A percentile compares a stretch with the other conserved stretches of the same genome.
These are phyloP conservation scores for Eucalyptus polyanthemos DNA, from an alignment of 345 rosid species.

Conservation along the genomic window DNA sequence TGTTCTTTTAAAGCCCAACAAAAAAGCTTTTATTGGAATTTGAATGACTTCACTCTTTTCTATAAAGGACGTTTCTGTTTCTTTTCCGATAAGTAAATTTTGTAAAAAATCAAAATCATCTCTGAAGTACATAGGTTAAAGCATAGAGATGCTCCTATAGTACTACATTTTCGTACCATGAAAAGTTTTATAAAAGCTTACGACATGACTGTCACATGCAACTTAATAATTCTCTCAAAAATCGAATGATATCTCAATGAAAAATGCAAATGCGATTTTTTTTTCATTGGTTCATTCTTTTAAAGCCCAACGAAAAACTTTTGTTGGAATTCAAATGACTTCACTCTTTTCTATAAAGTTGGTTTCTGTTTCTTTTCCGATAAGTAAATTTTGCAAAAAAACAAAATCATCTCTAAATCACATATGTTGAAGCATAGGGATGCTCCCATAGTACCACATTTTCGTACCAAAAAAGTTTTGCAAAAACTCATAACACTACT, in stretches of 20 bases:
- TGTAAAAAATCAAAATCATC: background rate
- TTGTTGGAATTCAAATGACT: background rate
- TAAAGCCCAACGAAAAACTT: background rate
- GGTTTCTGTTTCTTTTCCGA: background rate
- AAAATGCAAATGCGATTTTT: background rate
- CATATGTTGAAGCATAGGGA: background rate
- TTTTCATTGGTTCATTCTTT: too few relatives aligned
- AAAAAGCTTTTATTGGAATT: background rate
- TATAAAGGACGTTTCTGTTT: background rate
- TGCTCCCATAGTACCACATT: background rate
- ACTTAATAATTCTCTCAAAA: background rate
- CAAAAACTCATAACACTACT: too few relatives aligned
- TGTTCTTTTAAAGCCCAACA: background rate
- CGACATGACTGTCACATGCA: too few relatives aligned
- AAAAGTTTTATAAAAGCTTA: background rate
- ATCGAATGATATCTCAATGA: background rate
- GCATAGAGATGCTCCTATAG: background rate
- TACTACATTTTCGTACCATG: background rate
- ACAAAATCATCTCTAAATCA: background rate
- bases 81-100: background rate
- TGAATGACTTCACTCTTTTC: background rate
- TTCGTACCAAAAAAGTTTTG: background rate
- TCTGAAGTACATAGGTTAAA: background rate
- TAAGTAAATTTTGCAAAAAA: background rate
- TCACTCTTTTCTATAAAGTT: background rate